Evolutionary conservation across 106 monocot species (phyloP).

Genomic region (Dioscorea dumetorum): DNA sequence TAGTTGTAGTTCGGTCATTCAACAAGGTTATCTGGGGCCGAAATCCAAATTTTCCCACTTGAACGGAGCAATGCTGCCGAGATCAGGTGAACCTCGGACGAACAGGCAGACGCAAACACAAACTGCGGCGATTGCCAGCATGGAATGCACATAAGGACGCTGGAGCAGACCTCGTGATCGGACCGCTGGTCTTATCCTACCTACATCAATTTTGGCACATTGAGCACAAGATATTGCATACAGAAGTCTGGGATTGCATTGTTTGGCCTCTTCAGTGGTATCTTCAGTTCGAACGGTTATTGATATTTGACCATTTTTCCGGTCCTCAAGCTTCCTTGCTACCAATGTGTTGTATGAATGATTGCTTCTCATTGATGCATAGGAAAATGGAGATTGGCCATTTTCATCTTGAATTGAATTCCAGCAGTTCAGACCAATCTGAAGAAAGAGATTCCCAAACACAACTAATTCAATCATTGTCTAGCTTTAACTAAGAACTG

Average conservation of each 20-base stretch:
- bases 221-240: slow-evolving; percentile 9
- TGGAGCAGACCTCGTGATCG: slow-evolving; percentile 14
- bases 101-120: slow-evolving; percentile 47
- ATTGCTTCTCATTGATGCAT: slow-evolving; percentile 34
- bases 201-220: slow-evolving; percentile 11
- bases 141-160: slow-evolving; percentile 20
- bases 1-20: too few species aligned
- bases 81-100: slow-evolving; percentile 21
- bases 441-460: not conserved
- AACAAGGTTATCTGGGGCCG: slow-evolving; percentile 22
- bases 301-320: slow-evolving; percentile 27
- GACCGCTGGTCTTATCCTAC: not conserved
- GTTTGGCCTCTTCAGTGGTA: not conserved
- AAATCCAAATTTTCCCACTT: slow-evolving; percentile 32
- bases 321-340: slow-evolving; percentile 26
- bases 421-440: slow-evolving; percentile 44
- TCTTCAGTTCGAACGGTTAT: slow-evolving; percentile 16
- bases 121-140: slow-evolving; percentile 40
- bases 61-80: slow-evolving; percentile 20
- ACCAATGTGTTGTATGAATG: slow-evolving; percentile 31
- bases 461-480: not conserved
- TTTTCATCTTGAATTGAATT: slow-evolving; percentile 24
- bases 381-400: slow-evolving; percentile 21
- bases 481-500: too few species aligned
- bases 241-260: not conserved